Conservation (phyloP, 2,329 filamentous ascomycete species). For the Claviceps purpurea region DNA sequence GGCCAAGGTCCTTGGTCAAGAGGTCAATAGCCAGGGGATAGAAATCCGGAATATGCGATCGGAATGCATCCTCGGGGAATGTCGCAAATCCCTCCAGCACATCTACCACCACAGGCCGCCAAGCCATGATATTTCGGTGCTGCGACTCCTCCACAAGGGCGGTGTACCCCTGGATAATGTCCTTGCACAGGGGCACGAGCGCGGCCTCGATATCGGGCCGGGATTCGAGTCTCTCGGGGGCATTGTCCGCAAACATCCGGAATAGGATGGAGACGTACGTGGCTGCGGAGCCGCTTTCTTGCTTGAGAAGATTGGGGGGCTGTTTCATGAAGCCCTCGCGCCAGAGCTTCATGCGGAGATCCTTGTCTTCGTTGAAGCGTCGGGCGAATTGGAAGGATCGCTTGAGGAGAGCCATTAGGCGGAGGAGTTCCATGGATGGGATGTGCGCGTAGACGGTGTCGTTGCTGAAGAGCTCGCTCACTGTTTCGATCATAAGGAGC, state of each 20-base stretch:
- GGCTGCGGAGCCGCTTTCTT: constrained; percentile 82
- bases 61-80: constrained; percentile 71
- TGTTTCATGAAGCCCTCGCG: constrained; percentile 99
- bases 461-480: constrained; percentile 96
- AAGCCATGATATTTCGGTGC: constrained; percentile 91
- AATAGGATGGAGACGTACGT: constrained; percentile 95
- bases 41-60: constrained; percentile 66
- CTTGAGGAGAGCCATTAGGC: constrained; percentile 88
- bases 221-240: constrained; percentile 66
- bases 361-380: constrained; percentile 95
- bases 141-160: constrained; percentile 89
- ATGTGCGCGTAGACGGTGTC: constrained; percentile 90
- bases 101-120: constrained; percentile 93
- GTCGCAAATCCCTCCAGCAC: constrained; percentile 85
- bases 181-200: constrained; percentile 84
- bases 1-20: constrained; percentile 65
- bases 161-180: constrained; percentile 80
- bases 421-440: constrained; percentile 74
- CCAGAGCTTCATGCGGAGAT: constrained; percentile 87
- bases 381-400: constrained; percentile 95
- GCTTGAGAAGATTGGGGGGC: constrained; percentile 91
- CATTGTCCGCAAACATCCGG: constrained; percentile 89
- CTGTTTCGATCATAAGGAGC: constrained; percentile 97
- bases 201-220: constrained; percentile 79
- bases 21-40: constrained; percentile 79